These are phyloP conservation scores for Zea luxurians DNA, from an alignment of 176 grass and related monocot genomes.

Conservation along the genomic window DNA sequence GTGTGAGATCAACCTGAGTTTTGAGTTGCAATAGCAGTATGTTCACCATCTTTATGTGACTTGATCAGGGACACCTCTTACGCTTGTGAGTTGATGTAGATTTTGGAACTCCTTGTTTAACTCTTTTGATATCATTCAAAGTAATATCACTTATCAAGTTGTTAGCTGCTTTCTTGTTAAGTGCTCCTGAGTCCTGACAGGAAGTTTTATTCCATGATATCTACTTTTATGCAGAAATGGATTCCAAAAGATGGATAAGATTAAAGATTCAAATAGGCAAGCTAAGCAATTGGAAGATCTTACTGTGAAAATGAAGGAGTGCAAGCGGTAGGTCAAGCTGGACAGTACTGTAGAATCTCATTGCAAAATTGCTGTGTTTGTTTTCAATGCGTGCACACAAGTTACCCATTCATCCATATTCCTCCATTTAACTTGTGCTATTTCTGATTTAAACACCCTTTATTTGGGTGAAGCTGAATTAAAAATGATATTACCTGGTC, in stretches of 20 bases:
- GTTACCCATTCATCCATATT: background rate
- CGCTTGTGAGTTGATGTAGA: no score
- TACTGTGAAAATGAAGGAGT: conserved; percentile 95
- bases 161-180: no score
- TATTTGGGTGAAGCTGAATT: background rate
- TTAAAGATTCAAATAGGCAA: conserved; percentile 93
- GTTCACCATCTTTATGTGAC: background rate
- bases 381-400: background rate
- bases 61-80: no score
- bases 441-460: conserved; percentile 12
- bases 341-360: conserved; percentile 32
- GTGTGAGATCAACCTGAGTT: conserved; percentile 1
- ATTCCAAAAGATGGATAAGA: conserved; percentile 98
- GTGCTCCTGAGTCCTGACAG: background rate
- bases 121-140: no score
- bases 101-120: no score
- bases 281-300: conserved; percentile 91
- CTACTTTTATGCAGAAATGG: conserved; percentile 74
- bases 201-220: background rate
- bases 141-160: no score
- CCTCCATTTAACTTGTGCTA: background rate
- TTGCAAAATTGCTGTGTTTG: background rate
- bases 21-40: background rate
- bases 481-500: conserved; percentile 23
- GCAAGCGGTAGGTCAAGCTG: conserved; percentile 64